phyloP scores from a whole-genome alignment of 228 moss, liverwort and hornwort genomes.

The Sphagnum fallax region DNA sequence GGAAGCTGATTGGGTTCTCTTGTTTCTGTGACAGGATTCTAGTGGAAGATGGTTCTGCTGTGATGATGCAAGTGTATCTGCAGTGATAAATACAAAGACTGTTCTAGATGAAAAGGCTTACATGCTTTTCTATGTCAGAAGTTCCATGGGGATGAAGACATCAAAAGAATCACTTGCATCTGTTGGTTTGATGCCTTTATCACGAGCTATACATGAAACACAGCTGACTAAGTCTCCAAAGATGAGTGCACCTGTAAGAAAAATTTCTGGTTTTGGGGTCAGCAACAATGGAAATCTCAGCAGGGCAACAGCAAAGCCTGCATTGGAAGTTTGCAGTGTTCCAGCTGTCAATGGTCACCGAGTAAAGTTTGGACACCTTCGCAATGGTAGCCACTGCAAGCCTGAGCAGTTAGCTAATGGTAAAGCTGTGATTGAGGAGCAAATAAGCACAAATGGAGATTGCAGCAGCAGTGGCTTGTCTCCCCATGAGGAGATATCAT shows the following conservation, averaged over 20 bases:
- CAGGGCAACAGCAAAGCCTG: slow-evolving; percentile 48
- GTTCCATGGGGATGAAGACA: slow-evolving; percentile 46
- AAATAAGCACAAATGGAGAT: slow-evolving; percentile 24
- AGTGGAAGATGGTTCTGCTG: slow-evolving; percentile 80
- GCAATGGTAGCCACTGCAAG: slow-evolving; percentile 17
- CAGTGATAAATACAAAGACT: slow-evolving; percentile 39
- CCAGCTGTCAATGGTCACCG: slow-evolving; percentile 47
- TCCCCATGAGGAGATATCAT: slow-evolving; percentile 35
- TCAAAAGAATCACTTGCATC: slow-evolving; percentile 23
- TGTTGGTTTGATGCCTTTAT: slow-evolving; percentile 35
- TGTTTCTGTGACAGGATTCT: slow-evolving; percentile 39
- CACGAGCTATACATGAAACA: slow-evolving; percentile 55
- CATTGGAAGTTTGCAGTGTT: slow-evolving; percentile 52
- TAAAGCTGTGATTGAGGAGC: slow-evolving; percentile 24
- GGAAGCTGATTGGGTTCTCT: no score
- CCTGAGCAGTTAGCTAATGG: slow-evolving; percentile 36
- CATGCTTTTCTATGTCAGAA: slow-evolving; percentile 74
- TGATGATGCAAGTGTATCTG: slow-evolving; percentile 62
- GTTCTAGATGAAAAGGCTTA: slow-evolving; percentile 73
- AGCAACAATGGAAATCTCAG: slow-evolving; percentile 47
- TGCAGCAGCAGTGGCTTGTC: slow-evolving; percentile 41
- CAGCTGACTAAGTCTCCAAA: slow-evolving; percentile 27
- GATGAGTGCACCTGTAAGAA: slow-evolving; percentile 18
- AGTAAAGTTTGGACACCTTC: slow-evolving; percentile 20
- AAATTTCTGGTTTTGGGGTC: slow-evolving; percentile 35